These are phyloP conservation scores for Pythium dissimile DNA, from an alignment of 352 stramenopile genomes.

Conservation along the genomic window DNA sequence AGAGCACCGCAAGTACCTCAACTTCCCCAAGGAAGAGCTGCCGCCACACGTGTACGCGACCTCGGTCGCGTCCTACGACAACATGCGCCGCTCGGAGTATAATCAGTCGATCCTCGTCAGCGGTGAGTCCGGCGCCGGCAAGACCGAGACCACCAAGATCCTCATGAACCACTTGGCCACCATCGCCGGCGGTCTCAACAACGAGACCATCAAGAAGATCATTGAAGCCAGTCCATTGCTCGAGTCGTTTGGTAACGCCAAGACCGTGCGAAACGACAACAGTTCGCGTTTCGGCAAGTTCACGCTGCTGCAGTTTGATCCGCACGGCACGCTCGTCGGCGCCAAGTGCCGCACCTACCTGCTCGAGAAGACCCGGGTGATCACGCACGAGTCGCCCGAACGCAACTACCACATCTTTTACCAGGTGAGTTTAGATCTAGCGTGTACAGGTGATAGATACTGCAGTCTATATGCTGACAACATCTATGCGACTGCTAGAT, in stretches of 20 bases:
- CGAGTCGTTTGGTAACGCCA: constrained; percentile 98
- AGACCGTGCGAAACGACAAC: constrained; percentile 98
- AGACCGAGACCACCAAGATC: constrained; percentile 95
- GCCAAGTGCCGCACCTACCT: constrained; percentile 96
- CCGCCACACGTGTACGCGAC: constrained; percentile 78
- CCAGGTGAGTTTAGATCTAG: constrained; percentile 42
- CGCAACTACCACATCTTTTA: constrained; percentile 98
- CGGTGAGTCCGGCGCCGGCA: constrained; percentile 88
- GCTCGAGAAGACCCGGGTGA: constrained; percentile 96
- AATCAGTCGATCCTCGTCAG: constrained; percentile 88
- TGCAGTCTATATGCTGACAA: neutral
- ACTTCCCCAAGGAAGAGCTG: constrained; percentile 70
- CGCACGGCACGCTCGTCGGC: constrained; percentile 78
- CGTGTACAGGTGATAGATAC: neutral
- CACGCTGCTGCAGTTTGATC: constrained; percentile 94
- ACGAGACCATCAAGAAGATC: constrained; percentile 95
- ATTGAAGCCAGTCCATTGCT: constrained; percentile 98
- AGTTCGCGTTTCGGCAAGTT: constrained; percentile 97
- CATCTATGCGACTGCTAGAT: constrained; percentile 14
- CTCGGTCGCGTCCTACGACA: constrained; percentile 73
- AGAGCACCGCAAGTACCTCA: constrained; percentile 70
- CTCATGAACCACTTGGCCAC: constrained; percentile 85
- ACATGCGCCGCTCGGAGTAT: constrained; percentile 60
- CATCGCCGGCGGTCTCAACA: constrained; percentile 79
- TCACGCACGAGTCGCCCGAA: constrained; percentile 91